phyloP scores from a whole-genome alignment of 768 basidiomycete genomes.

The Leccinum fibrillosum region DNA sequence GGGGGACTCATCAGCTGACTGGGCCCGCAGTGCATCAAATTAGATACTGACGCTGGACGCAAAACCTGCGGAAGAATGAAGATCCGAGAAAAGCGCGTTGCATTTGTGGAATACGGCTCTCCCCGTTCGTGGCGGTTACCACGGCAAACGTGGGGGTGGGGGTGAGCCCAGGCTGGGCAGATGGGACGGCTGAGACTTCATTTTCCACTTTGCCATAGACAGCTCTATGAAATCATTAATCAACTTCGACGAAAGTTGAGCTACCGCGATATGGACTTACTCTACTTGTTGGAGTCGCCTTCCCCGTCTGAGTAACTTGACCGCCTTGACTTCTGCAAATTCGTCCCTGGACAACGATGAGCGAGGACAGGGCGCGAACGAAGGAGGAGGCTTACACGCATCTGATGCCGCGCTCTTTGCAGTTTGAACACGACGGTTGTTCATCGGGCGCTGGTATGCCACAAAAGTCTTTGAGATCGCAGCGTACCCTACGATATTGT shows the following conservation, averaged over 20 bases:
- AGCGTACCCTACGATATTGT: slow-evolving; percentile 64
- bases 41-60: slow-evolving; percentile 67
- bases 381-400: slow-evolving; percentile 76
- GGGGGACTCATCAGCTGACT: slow-evolving; percentile 7
- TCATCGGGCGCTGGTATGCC: slow-evolving; percentile 46
- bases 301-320: slow-evolving; percentile 78
- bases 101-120: slow-evolving; percentile 64
- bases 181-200: slow-evolving; percentile 26
- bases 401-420: slow-evolving; percentile 82
- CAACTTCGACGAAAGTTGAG: slow-evolving; percentile 1
- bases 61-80: slow-evolving; percentile 81
- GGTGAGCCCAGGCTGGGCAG: slow-evolving; percentile 25
- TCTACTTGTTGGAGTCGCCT: slow-evolving; percentile 82
- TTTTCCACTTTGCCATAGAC: slow-evolving; percentile 71
- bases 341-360: slow-evolving; percentile 61
- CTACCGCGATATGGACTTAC: slow-evolving; percentile 42
- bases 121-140: background rate
- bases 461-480: slow-evolving; percentile 85
- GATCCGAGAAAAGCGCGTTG: slow-evolving; percentile 79
- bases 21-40: background rate
- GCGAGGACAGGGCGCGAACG: background rate
- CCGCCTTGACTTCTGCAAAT: slow-evolving; percentile 87
- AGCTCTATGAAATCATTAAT: slow-evolving; percentile 43
- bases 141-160: slow-evolving; percentile 10
- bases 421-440: slow-evolving; percentile 75